Evolutionary conservation across 352 stramenopile genomes (phyloP).

Genomic region (Pythium volutum): DNA sequence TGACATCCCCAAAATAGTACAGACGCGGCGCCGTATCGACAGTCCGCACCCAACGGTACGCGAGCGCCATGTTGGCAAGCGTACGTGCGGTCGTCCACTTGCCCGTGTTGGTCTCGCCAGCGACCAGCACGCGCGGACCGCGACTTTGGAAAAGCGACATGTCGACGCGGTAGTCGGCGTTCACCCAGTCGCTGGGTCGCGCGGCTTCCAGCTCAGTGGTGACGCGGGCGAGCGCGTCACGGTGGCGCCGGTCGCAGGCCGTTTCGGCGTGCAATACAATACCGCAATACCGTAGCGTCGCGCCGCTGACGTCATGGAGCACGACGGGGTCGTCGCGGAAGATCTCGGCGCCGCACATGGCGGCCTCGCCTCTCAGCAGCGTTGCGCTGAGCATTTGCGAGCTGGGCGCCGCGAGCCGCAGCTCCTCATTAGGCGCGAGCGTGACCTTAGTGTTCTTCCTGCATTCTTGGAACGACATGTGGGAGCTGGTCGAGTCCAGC

Average conservation of each 20-base stretch:
- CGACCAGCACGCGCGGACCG: constrained; percentile 1
- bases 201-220: not conserved
- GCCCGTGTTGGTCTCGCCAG: constrained; percentile 1
- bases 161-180: not conserved
- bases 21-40: no score
- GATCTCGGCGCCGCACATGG: not conserved
- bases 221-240: not conserved
- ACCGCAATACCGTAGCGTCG: not conserved
- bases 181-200: not conserved
- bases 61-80: not conserved
- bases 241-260: not conserved
- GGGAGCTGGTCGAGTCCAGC: no score
- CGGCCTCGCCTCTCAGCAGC: not conserved
- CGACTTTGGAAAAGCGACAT: not conserved
- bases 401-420: not conserved
- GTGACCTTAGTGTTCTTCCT: not conserved
- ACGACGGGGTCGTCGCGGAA: not conserved
- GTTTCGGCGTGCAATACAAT: not conserved
- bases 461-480: not conserved
- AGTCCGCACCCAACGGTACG: not conserved
- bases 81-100: not conserved
- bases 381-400: not conserved
- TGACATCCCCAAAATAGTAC: no score
- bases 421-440: not conserved
- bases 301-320: not conserved